A percentile compares a stretch with the other conserved stretches of the same genome.
Conservation (phyloP, 177 flowering plant species). For the Vitis hybrid region DNA sequence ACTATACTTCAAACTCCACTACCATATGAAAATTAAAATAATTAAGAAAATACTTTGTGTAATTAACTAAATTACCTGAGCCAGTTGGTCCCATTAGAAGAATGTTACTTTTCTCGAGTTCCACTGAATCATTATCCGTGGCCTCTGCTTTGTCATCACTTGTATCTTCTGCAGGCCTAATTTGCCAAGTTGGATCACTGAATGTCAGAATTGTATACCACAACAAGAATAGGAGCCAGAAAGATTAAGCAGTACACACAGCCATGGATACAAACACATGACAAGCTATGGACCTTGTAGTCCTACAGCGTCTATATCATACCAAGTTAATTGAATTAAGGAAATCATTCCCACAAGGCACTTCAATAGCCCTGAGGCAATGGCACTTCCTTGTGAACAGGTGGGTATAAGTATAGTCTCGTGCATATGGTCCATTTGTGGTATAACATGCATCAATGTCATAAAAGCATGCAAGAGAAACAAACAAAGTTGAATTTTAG, state of each 20-base stretch:
- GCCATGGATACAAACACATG: no score
- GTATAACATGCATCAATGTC: no score
- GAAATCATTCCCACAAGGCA: no score
- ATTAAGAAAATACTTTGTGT: not conserved
- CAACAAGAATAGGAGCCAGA: not conserved
- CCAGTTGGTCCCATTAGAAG: conserved; percentile 99
- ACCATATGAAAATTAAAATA: not conserved
- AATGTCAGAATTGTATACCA: not conserved
- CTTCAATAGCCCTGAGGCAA: no score
- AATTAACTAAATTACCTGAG: conserved; percentile 59
- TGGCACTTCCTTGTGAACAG: no score
- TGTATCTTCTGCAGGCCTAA: conserved; percentile 60
- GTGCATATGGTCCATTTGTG: no score
- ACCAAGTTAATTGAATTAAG: no score
- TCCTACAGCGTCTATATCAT: no score
- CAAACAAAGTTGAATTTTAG: no score
- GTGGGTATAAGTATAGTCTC: no score
- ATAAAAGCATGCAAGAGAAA: no score
- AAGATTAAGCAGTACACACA: not conserved
- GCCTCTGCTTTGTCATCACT: conserved; percentile 30
- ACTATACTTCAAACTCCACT: not conserved
- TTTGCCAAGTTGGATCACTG: conserved; percentile 20
- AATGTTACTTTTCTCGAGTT: conserved; percentile 94
- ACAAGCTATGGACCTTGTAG: not conserved
- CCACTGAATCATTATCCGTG: conserved; percentile 63